phyloP scores from a whole-genome alignment of 2,329 filamentous ascomycete species.

The Coniochaeta sp. region DNA sequence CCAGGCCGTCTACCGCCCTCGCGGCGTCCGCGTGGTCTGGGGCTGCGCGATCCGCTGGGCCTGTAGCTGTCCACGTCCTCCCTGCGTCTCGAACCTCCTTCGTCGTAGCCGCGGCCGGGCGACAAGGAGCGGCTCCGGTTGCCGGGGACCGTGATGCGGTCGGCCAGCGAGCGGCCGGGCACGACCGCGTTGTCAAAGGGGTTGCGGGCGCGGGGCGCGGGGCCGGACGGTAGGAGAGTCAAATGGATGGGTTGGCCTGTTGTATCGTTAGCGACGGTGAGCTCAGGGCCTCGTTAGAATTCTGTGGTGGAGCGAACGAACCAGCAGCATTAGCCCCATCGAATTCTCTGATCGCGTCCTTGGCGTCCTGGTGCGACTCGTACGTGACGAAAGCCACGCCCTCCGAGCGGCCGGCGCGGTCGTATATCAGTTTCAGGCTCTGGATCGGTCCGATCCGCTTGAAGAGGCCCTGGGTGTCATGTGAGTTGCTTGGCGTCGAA shows the following conservation, averaged over 20 bases:
- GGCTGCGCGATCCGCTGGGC: conserved; percentile 41
- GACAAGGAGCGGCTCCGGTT: conserved; percentile 58
- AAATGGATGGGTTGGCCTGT: conserved; percentile 74
- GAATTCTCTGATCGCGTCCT: conserved; percentile 69
- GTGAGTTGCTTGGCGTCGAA: conserved; percentile 17
- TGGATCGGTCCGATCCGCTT: conserved; percentile 64
- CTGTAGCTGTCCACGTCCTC: conserved; percentile 70
- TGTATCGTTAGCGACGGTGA: not conserved
- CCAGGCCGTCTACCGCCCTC: conserved; percentile 37
- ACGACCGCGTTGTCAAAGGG: conserved; percentile 49
- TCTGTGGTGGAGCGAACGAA: conserved; percentile 19
- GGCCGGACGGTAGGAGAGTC: conserved; percentile 51
- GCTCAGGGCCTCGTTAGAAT: no score
- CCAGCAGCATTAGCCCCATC: conserved; percentile 87
- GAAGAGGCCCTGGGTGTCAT: conserved; percentile 62
- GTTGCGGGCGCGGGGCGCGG: conserved; percentile 37
- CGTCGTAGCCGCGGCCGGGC: conserved; percentile 46
- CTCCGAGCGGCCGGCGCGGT: conserved; percentile 81
- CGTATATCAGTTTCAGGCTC: conserved; percentile 68
- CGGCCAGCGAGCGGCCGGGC: conserved; percentile 50
- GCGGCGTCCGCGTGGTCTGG: conserved; percentile 49
- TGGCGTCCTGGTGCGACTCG: conserved; percentile 61
- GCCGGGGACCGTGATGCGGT: conserved; percentile 49
- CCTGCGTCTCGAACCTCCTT: conserved; percentile 41
- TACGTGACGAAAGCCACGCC: conserved; percentile 82